Evolutionary conservation across 805 yeast species (phyloP), one percentile per base, ranked within the genome.

Genomic region (Candida lessepsii): DNA sequence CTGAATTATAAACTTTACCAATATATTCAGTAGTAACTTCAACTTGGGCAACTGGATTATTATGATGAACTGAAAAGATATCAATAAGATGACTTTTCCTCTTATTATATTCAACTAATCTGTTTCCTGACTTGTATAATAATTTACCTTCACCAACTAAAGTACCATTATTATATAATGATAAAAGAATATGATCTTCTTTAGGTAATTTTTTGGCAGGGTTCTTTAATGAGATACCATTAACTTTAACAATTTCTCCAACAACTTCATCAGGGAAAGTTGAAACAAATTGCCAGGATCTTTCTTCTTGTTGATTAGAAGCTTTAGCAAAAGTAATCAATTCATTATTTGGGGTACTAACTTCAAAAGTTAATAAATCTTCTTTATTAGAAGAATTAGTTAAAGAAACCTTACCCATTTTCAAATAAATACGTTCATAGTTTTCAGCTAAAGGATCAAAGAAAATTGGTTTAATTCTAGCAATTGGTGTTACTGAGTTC

Each of bases 261-360:
- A 87, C 67, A 10, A 70, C 67, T 61, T 88, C 96, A 29, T 76
- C 81, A 1, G 87, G 79, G 48, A 73, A 70, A 9, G 84, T 86
- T 2, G 91, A 80, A 8, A 85, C 73, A 51, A 88, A 85, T 40
- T 76, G 78, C 95, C 95, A 87, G 6, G 59, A 46, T 18, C 66
- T 57, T 29, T 63, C 58, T 8, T 70, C 71, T 11, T 59, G 56
- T 52, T 80, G 86, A 58, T 82, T 82, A 0, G 86, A 73, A 9
- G 85, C 87, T 53, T 80, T 80, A n/a, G 80, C 74, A 55, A 86
- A 83, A 4, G 67, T 60, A 24, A 82, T 64, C 31, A 61, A 50
- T 4, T 67, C 70, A 18, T 75, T 69, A 35, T 76, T 75, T 4
- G 79, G 76, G 9, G 83, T 61, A 23, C 72, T 67, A 32, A 79